These are phyloP conservation scores for Aureobasidium sp. DNA, from an alignment of 2,329 filamentous ascomycete genomes.

Conservation along the genomic window DNA sequence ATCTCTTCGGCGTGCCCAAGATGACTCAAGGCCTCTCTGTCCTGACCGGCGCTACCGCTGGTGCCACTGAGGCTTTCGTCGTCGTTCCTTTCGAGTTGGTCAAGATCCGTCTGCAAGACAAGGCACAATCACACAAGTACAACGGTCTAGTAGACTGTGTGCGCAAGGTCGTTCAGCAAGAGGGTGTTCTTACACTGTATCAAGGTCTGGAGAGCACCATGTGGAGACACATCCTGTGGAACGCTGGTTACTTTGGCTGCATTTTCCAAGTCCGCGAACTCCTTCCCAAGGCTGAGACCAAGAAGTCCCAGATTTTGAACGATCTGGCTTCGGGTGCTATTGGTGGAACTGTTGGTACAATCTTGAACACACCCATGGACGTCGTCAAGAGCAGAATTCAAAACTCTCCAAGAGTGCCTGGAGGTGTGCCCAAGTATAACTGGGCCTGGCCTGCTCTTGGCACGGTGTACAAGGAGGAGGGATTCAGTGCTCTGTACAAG, in stretches of 20 bases:
- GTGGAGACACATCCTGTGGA: constrained; percentile 94
- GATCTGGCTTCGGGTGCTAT: constrained; percentile 80
- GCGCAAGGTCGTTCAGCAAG: constrained; percentile 70
- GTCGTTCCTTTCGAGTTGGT: constrained; percentile 97
- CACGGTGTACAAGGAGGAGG: constrained; percentile 88
- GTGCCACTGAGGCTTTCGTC: constrained; percentile 91
- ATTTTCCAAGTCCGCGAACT: constrained; percentile 93
- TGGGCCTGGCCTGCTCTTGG: constrained; percentile 88
- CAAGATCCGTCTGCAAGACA: constrained; percentile 97
- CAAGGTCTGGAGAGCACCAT: constrained; percentile 94
- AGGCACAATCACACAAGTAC: constrained; percentile 83
- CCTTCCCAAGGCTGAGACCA: constrained; percentile 72
- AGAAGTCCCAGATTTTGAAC: constrained; percentile 74
- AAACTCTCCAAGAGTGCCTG: constrained; percentile 79
- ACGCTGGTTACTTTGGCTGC: constrained; percentile 93
- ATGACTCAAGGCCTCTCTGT: constrained; percentile 90
- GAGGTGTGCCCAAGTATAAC: constrained; percentile 87
- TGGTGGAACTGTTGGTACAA: constrained; percentile 83
- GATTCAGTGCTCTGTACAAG: constrained; percentile 89
- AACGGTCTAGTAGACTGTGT: constrained; percentile 74
- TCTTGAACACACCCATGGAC: constrained; percentile 92
- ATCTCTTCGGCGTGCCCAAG: constrained; percentile 72
- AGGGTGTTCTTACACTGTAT: constrained; percentile 84
- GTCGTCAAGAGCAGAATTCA: constrained; percentile 98
- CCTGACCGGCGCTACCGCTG: constrained; percentile 87